Evolutionary conservation across 2,329 filamentous ascomycete genomes (phyloP).

Genomic region (Fusarium secorum): DNA sequence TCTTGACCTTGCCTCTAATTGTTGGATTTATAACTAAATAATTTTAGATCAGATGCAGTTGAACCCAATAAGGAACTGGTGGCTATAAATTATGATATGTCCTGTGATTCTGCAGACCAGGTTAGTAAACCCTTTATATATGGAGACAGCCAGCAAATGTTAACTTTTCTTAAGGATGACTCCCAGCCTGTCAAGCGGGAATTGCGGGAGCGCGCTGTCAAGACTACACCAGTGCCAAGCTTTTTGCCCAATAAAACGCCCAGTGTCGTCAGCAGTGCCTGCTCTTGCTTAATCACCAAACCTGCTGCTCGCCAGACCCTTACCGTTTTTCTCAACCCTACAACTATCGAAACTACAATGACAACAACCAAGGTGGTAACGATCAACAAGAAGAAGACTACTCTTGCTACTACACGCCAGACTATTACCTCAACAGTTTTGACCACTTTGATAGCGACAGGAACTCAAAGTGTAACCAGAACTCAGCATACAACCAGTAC

Average conservation of each 20-base stretch:
- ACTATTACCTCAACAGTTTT: neutral
- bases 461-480: neutral
- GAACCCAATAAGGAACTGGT: neutral
- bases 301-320: neutral
- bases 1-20: neutral
- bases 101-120: neutral
- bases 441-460: neutral
- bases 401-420: neutral
- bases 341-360: neutral
- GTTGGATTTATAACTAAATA: neutral
- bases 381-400: neutral
- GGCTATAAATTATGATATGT: neutral
- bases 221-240: neutral
- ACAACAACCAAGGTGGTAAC: neutral
- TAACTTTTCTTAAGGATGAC: neutral
- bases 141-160: neutral
- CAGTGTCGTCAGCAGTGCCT: neutral
- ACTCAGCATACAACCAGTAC: neutral
- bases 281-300: neutral
- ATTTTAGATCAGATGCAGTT: neutral
- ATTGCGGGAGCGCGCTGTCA: neutral
- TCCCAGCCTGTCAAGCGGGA: neutral
- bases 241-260: neutral
- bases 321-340: neutral
- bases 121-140: neutral